A percentile compares a stretch with the other conserved stretches of the same genome.
Conservation (phyloP, 1,284 basidiomycete genomes). For the Mycena citricolor region DNA sequence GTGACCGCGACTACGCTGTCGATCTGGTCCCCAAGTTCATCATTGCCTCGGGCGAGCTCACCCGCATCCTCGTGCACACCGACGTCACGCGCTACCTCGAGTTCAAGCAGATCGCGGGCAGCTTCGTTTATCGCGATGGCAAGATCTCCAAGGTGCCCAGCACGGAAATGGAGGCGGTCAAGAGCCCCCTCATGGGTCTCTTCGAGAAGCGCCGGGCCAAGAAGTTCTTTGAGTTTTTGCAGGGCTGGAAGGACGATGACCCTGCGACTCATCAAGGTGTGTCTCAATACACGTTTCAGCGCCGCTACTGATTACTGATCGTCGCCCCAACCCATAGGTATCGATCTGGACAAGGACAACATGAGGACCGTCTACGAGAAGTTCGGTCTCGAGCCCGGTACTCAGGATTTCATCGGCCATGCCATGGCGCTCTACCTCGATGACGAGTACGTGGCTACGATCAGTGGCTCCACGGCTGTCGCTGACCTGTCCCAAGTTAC, state of each 20-base stretch:
- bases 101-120: constrained; percentile 99
- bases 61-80: constrained; percentile 98
- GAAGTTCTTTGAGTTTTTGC: constrained; percentile 98
- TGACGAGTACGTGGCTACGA: constrained; percentile 76
- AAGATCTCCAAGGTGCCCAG: constrained; percentile 97
- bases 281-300: constrained; percentile 21
- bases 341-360: constrained; percentile 83
- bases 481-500: constrained; percentile 60
- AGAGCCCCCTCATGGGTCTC: constrained; percentile 93
- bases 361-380: constrained; percentile 97
- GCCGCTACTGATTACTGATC: constrained; percentile 4
- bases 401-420: constrained; percentile 99
- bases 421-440: constrained; percentile 99
- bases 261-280: constrained; percentile 93
- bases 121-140: constrained; percentile 96
- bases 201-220: constrained; percentile 98
- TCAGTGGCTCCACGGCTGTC: neutral
- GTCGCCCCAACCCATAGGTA: constrained; percentile 51
- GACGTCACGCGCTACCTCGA: constrained; percentile 99
- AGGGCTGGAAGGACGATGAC: constrained; percentile 94
- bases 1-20: constrained; percentile 94
- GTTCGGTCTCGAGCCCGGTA: constrained; percentile 95
- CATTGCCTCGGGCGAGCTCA: constrained; percentile 97
- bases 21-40: constrained; percentile 97
- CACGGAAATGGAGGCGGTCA: constrained; percentile 97